Percentiles rank a stretch among this genome's conserved stretches.
Conservation (phyloP, 345 rosid genomes). For the Syzygium jambos region DNA sequence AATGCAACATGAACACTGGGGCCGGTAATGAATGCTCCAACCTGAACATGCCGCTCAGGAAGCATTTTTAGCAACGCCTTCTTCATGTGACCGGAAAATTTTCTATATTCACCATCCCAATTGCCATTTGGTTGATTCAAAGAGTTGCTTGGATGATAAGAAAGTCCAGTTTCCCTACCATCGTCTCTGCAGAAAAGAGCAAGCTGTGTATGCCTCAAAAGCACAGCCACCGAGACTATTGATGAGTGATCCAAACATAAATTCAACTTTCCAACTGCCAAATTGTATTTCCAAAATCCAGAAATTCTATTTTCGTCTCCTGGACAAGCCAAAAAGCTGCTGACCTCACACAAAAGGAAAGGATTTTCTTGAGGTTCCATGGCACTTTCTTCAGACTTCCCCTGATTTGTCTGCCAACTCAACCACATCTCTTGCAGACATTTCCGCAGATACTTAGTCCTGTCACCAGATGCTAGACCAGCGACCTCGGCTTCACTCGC, state of each 20-base stretch:
- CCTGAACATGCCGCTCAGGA: constrained; percentile 60
- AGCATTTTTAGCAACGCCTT: constrained; percentile 33
- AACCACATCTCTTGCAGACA: constrained; percentile 54
- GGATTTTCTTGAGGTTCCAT: constrained; percentile 44
- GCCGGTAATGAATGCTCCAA: constrained; percentile 64
- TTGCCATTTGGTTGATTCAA: constrained; percentile 23
- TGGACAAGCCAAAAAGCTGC: constrained; percentile 38
- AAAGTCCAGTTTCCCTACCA: constrained; percentile 14
- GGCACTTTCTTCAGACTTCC: constrained; percentile 35
- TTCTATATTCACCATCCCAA: constrained; percentile 28
- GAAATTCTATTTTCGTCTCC: constrained; percentile 29
- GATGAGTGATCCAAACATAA: constrained; percentile 44
- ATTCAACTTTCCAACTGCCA: constrained; percentile 59
- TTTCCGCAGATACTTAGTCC: constrained; percentile 23
- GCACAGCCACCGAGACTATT: constrained; percentile 35
- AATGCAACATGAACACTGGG: constrained; percentile 45
- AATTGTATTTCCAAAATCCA: constrained; percentile 54
- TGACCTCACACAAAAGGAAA: constrained; percentile 54
- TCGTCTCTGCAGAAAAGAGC: constrained; percentile 28
- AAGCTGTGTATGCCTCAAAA: constrained; percentile 45
- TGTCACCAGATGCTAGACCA: constrained; percentile 25
- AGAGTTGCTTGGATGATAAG: constrained; percentile 13
- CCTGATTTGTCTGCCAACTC: constrained; percentile 42
- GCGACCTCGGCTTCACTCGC: constrained; percentile 9
- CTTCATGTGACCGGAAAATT: constrained; percentile 29